Conservation (phyloP, 2,329 filamentous ascomycete species). For the Orbilia ellipsospora region DNA sequence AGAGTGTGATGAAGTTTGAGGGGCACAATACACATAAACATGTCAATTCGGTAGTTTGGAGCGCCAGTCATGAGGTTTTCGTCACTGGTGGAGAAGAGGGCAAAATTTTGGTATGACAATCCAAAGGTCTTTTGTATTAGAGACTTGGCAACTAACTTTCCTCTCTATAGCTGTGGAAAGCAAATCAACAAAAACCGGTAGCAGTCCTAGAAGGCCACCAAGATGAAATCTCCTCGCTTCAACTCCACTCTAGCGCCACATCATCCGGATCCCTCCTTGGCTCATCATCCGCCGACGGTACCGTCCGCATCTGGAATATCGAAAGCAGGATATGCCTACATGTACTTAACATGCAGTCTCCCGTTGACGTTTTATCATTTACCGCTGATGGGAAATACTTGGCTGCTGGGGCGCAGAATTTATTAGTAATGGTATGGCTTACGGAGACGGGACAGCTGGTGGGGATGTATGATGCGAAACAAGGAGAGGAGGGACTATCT, state of each 20-base stretch:
- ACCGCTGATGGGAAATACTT: conserved; percentile 49
- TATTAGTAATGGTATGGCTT: conserved; percentile 53
- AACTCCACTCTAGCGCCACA: conserved; percentile 26
- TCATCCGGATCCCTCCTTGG: conserved; percentile 38
- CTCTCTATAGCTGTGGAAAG: conserved; percentile 43
- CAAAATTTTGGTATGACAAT: conserved; percentile 44
- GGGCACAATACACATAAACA: conserved; percentile 52
- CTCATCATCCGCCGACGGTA: conserved; percentile 48
- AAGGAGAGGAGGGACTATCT: conserved; percentile 35
- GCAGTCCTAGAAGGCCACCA: conserved; percentile 51
- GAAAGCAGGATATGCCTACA: conserved; percentile 51
- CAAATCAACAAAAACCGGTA: conserved; percentile 43
- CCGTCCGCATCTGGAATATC: conserved; percentile 50
- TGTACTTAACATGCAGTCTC: conserved; percentile 51
- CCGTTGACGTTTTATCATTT: conserved; percentile 39
- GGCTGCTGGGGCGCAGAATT: conserved; percentile 40
- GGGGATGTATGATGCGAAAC: conserved; percentile 50
- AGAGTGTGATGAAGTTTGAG: conserved; percentile 31
- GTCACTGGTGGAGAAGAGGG: conserved; percentile 49
- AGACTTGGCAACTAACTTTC: conserved; percentile 7
- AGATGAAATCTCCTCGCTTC: conserved; percentile 38
- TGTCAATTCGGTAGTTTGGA: conserved; percentile 44
- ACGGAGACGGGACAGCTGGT: conserved; percentile 48
- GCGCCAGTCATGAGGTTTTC: conserved; percentile 36
- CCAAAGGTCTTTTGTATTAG: not conserved